phyloP scores from a whole-genome alignment of 805 yeast genomes.

The Lachancea fermentati region DNA sequence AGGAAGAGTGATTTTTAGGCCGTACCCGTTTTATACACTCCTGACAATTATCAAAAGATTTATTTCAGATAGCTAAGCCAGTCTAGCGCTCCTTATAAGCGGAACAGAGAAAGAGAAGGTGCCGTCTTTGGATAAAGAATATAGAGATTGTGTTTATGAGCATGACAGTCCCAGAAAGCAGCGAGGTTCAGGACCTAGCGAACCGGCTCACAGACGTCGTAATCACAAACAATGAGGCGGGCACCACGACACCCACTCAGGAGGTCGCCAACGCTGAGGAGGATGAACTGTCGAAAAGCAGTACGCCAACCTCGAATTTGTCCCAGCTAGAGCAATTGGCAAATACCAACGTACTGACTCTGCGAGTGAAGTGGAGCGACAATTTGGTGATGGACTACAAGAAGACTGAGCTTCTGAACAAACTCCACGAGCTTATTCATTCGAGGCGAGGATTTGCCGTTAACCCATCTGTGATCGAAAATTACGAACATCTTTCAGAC shows the following conservation, averaged over 20 bases:
- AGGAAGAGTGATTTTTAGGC: neutral
- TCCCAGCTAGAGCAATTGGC: conserved; percentile 26
- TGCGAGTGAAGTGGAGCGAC: conserved; percentile 22
- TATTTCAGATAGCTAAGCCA: neutral
- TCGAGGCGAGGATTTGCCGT: conserved; percentile 18
- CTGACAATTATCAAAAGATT: neutral
- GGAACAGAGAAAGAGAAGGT: neutral
- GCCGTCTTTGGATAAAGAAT: neutral
- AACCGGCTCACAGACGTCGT: conserved; percentile 1
- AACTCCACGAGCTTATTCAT: conserved; percentile 11
- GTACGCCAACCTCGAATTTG: conserved; percentile 6
- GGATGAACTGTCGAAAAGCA: conserved; percentile 1
- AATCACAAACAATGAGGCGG: conserved; percentile 1
- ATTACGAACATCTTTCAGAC: conserved; percentile 28
- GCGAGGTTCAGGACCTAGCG: conserved; percentile 1
- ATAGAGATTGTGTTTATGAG: neutral
- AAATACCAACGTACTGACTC: conserved; percentile 23
- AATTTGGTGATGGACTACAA: conserved; percentile 3
- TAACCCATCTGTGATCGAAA: conserved; percentile 23
- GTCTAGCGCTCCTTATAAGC: neutral
- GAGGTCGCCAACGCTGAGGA: neutral
- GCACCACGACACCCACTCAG: neutral
- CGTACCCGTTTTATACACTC: neutral
- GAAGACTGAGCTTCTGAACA: conserved; percentile 5
- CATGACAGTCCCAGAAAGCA: conserved; percentile 5